Evolutionary conservation across 768 basidiomycete species (phyloP), one percentile per base, ranked within the genome.

Genomic region (Boletus vinaceobasis): DNA sequence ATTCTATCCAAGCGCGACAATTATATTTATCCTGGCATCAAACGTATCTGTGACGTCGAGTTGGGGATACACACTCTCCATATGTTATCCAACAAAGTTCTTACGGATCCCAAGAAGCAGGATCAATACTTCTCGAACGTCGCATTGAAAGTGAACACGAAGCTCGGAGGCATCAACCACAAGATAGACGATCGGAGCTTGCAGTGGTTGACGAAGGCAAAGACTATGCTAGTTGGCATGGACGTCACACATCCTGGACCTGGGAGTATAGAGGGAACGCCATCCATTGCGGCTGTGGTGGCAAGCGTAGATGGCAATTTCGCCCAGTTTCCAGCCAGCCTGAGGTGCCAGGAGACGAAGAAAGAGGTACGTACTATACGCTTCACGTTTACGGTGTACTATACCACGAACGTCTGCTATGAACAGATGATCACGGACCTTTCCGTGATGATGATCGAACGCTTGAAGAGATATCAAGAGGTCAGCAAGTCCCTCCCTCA

Each of bases 81-180:
- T 60, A 85, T 90, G 83, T 77, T 82, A 27, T 69, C 85, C 10
- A 62, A 59, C 7, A 91, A 90, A 65, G 86, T 85, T 8, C 65
- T 87, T 7, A 72, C 67, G 7, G 77, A 81, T 1, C 63, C 70
- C 14, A 78, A 60, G 48, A 83, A 82, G 58, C 87, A 88, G 61
- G 85, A 88, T 53, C 88, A 91, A 59, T 93, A 93, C 65, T 79
- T 90, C 51, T 87, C 90, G 10, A 93, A 90, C 57, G 82, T 91
- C 35, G 87, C 87, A 0, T 71, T 93, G 52, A 93, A 93, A 62
- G 79, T 90, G 8, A 93, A 93, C 61, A 83, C 84, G 33, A 93
- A 93, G 69, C 81, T 92, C 1, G 88, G 89, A 5, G 91, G 91
- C 0, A 73, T 86, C 21, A 93, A 93, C 60, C 91, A 93, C 68